These are phyloP conservation scores for Candida manassasensis DNA, from an alignment of 805 yeast genomes.

Conservation along the genomic window DNA sequence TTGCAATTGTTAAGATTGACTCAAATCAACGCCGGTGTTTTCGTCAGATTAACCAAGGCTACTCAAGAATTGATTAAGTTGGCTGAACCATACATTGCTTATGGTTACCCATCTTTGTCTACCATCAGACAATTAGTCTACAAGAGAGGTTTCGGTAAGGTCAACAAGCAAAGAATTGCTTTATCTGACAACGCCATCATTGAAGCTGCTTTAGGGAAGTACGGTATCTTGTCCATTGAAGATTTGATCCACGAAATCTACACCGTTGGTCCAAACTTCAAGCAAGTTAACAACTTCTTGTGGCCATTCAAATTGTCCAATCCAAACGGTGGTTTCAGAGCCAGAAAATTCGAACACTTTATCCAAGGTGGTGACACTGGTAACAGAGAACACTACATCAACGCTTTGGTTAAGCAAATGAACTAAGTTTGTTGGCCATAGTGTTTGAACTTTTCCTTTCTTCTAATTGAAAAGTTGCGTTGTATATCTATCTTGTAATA, in stretches of 20 bases:
- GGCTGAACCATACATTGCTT: slow-evolving; percentile 95
- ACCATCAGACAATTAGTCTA: slow-evolving; percentile 88
- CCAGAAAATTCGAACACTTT: slow-evolving; percentile 94
- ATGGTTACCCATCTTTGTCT: slow-evolving; percentile 94
- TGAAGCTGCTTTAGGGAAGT: slow-evolving; percentile 85
- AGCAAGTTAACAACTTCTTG: slow-evolving; percentile 96
- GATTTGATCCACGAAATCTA: slow-evolving; percentile 94
- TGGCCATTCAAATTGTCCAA: slow-evolving; percentile 97
- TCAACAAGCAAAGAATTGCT: slow-evolving; percentile 92
- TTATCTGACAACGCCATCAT: slow-evolving; percentile 82
- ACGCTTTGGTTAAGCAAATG: slow-evolving; percentile 91
- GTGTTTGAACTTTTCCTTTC: neutral
- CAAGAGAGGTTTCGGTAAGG: slow-evolving; percentile 98
- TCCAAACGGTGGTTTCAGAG: slow-evolving; percentile 98
- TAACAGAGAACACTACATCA: slow-evolving; percentile 95
- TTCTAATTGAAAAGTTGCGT: neutral
- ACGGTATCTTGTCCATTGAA: slow-evolving; percentile 88
- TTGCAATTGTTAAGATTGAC: slow-evolving; percentile 88
- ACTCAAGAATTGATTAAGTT: slow-evolving; percentile 86
- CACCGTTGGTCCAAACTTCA: slow-evolving; percentile 98
- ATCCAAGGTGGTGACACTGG: slow-evolving; percentile 98
- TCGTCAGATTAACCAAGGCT: slow-evolving; percentile 94
- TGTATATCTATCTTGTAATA: neutral
- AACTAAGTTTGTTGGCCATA: slow-evolving; percentile 47
- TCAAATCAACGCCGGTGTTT: slow-evolving; percentile 93